Evolutionary conservation across 1,284 basidiomycete genomes (phyloP).

Genomic region (Pholiota adiposa): DNA sequence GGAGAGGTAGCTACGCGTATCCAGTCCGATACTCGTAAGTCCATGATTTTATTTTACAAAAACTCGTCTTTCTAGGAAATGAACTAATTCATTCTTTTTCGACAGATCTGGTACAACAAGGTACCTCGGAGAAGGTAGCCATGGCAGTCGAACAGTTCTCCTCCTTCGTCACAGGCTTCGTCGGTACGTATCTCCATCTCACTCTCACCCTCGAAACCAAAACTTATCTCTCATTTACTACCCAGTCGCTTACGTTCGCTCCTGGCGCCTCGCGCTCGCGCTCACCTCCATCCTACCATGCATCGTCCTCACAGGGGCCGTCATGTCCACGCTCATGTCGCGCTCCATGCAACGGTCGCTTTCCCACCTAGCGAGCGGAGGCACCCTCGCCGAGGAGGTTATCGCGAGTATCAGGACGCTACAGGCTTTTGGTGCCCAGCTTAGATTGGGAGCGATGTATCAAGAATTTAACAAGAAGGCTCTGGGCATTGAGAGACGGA

Average conservation of each 20-base stretch:
- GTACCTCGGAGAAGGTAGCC: constrained; percentile 87
- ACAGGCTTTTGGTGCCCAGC: constrained; percentile 91
- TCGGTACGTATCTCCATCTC: constrained; percentile 23
- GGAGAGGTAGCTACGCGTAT: constrained; percentile 97
- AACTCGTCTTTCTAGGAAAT: too few species aligned
- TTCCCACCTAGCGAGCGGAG: constrained; percentile 80
- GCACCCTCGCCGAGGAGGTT: constrained; percentile 92
- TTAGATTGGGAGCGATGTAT: constrained; percentile 72
- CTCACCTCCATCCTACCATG: constrained; percentile 88
- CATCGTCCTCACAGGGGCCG: constrained; percentile 76
- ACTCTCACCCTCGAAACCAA: too few species aligned
- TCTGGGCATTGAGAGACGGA: background rate
- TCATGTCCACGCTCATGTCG: constrained; percentile 82
- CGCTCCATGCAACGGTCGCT: constrained; percentile 76
- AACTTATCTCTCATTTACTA: background rate
- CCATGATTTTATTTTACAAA: background rate
- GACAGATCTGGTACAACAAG: constrained; percentile 83
- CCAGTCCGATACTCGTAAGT: constrained; percentile 85
- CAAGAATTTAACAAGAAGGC: constrained; percentile 72
- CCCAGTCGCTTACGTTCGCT: constrained; percentile 64
- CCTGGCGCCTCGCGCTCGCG: constrained; percentile 88
- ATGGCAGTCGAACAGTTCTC: constrained; percentile 64
- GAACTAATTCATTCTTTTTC: background rate
- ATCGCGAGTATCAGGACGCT: constrained; percentile 90
- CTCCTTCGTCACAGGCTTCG: constrained; percentile 83